Evolutionary conservation across 345 rosid species (phyloP), one percentile per base, ranked within the genome.

Genomic region (Boechera divaricarpa): DNA sequence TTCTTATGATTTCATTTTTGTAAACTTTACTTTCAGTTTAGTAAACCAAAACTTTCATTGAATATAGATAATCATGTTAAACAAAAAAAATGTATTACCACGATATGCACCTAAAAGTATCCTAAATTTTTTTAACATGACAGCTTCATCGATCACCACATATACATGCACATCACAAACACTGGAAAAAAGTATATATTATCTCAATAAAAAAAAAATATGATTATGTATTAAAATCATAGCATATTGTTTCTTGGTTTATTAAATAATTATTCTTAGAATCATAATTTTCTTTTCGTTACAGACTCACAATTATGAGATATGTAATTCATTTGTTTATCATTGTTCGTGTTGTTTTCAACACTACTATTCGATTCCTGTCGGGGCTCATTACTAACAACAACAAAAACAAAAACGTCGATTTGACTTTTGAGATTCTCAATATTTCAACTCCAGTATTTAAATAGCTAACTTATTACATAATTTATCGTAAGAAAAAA

Each of bases 381-480:
- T 76, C 65, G 69, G 24, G 9, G 53, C 32, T 15, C 80, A 69
- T 69, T 62, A 6, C 26, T 54, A 51, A 61, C 54, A 53, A 24
- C 63, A 68, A 48, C 59, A 11, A 49, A 41, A 10, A 15, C 10
- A n/a, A 10, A 39, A 6, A 63, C 61, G 55, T 77, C 76, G 38
- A 28, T 45, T 64, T 77, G 80, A 77, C 80, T 70, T 76, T 60
- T 28, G 70, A 28, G 66, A 63, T 11, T 55, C 18, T 55, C 60
- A 36, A 72, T 49, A 48, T 11, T 57, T 71, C 61, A 77, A 64
- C 36, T 55, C 13, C 0, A n/a, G 6, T 57, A 47, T 6, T 59
- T 32, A 58, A 70, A 70, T 52, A 73, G 1, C 7, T 24, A 26
- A 49, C 0, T 42, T 39, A 41, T 16, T 7, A 38, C 55, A 29